A percentile compares a stretch with the other conserved stretches of the same genome.
These are phyloP conservation scores for Oryza meridionalis DNA, from an alignment of 176 grass and related monocot genomes.

Conservation along the genomic window DNA sequence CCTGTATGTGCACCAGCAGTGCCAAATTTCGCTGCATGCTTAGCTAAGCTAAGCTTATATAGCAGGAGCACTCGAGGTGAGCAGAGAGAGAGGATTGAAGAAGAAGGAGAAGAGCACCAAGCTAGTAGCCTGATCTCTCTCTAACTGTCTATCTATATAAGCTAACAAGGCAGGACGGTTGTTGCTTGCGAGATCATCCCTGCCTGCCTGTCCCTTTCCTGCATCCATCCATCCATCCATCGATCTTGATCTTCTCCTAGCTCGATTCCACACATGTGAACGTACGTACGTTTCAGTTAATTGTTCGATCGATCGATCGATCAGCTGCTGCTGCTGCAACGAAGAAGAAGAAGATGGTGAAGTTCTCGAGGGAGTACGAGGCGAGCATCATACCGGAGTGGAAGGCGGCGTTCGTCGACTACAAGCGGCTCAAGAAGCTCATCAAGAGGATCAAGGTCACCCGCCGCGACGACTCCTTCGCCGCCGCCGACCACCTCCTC, in stretches of 20 bases:
- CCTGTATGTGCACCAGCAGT: slow-evolving; percentile 6
- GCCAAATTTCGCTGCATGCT: not conserved
- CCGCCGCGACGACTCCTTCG: slow-evolving; percentile 10
- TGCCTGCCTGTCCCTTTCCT: slow-evolving; percentile 46
- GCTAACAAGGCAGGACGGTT: not conserved
- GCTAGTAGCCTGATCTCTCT: not conserved
- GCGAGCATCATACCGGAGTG: slow-evolving; percentile 80
- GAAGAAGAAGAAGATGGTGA: slow-evolving; percentile 62
- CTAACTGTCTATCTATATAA: slow-evolving; percentile 27
- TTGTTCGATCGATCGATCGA: not conserved
- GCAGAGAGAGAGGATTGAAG: not conserved
- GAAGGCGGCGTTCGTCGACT: slow-evolving; percentile 74
- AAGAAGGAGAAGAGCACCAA: not conserved
- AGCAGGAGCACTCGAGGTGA: not conserved
- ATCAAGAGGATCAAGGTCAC: slow-evolving; percentile 78
- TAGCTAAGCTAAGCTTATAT: not conserved
- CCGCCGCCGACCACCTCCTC: not conserved
- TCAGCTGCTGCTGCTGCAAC: not conserved
- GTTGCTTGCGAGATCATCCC: slow-evolving; percentile 41
- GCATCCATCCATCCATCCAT: too few relatives aligned
- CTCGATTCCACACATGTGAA: slow-evolving; percentile 13
- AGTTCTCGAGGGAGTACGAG: slow-evolving; percentile 91
- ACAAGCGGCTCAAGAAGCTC: slow-evolving; percentile 82
- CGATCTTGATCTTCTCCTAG: not conserved
- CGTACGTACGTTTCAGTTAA: not conserved